Evolutionary conservation across 2,329 filamentous ascomycete species (phyloP).

Genomic region (Spiromastix sp.): DNA sequence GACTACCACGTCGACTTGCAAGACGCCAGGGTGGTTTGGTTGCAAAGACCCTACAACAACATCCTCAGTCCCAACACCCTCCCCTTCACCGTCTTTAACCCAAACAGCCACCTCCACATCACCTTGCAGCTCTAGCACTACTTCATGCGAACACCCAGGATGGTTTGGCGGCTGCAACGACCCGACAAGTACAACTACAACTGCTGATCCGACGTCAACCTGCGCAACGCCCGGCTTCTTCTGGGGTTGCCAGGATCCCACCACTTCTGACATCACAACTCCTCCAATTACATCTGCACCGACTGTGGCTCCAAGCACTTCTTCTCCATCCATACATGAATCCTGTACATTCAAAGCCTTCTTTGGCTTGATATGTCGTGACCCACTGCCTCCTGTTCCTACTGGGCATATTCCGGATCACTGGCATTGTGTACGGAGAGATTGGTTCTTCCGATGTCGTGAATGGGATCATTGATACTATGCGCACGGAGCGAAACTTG

Average conservation of each 20-base stretch:
- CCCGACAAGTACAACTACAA: slow-evolving; percentile 18
- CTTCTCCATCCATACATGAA: slow-evolving; percentile 16
- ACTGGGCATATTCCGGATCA: slow-evolving; percentile 16
- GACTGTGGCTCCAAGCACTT: slow-evolving; percentile 18
- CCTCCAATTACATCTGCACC: slow-evolving; percentile 26
- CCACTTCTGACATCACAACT: slow-evolving; percentile 16
- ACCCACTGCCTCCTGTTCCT: slow-evolving; percentile 7
- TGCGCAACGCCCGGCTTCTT: slow-evolving; percentile 47
- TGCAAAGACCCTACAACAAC: slow-evolving; percentile 27
- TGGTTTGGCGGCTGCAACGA: slow-evolving; percentile 33
- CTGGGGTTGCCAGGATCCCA: slow-evolving; percentile 44
- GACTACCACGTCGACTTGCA: slow-evolving; percentile 28
- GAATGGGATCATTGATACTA: slow-evolving; percentile 19
- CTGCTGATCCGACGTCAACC: slow-evolving; percentile 14
- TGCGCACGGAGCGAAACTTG: neutral
- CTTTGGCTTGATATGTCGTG: slow-evolving; percentile 19
- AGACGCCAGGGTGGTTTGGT: slow-evolving; percentile 35
- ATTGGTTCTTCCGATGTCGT: slow-evolving; percentile 36
- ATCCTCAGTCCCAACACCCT: slow-evolving; percentile 17
- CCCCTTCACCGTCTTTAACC: slow-evolving; percentile 13
- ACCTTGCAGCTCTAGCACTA: slow-evolving; percentile 17
- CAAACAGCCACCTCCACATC: slow-evolving; percentile 17
- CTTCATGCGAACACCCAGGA: slow-evolving; percentile 26
- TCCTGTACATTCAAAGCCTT: slow-evolving; percentile 17
- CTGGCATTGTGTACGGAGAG: slow-evolving; percentile 26